phyloP scores from a whole-genome alignment of 2,329 filamentous ascomycete species.

The Huntiella moniliformis region DNA sequence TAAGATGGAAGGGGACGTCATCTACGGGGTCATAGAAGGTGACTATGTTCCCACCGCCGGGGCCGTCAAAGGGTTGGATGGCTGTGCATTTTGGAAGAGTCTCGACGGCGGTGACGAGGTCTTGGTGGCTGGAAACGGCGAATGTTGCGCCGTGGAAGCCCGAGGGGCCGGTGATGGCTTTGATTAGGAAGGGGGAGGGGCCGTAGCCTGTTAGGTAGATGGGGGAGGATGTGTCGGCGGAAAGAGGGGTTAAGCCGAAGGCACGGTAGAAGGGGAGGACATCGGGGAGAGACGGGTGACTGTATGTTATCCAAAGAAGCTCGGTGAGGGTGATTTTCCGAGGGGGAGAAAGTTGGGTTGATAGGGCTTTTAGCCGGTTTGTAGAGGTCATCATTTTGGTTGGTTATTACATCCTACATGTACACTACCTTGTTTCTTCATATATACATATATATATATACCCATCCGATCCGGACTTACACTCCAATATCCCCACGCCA shows the following conservation, averaged over 20 bases:
- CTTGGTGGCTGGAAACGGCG: slow-evolving; percentile 34
- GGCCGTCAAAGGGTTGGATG: slow-evolving; percentile 31
- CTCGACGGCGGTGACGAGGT: slow-evolving; percentile 31
- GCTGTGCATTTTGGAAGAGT: slow-evolving; percentile 27
- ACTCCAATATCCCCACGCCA: not conserved
- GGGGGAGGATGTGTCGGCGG: slow-evolving; percentile 18
- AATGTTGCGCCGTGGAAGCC: slow-evolving; percentile 39
- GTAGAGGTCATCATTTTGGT: no score
- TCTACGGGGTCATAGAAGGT: slow-evolving; percentile 34
- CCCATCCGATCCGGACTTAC: not conserved
- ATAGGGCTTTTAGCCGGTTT: no score
- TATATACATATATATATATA: no score
- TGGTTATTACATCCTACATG: no score
- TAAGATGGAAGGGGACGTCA: slow-evolving; percentile 37
- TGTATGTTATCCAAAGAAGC: slow-evolving; percentile 19
- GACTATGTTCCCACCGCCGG: slow-evolving; percentile 34
- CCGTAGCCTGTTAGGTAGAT: slow-evolving; percentile 39
- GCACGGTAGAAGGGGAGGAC: slow-evolving; percentile 26
- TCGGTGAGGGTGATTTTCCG: not conserved
- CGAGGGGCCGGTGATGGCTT: slow-evolving; percentile 28
- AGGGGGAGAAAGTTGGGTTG: not conserved
- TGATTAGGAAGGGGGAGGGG: slow-evolving; percentile 38
- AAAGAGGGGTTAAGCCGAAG: slow-evolving; percentile 24
- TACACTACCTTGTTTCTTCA: no score
- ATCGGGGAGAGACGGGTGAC: slow-evolving; percentile 24